Conservation (phyloP, 2,329 filamentous ascomycete genomes). For the Tolypocladium inflatum region DNA sequence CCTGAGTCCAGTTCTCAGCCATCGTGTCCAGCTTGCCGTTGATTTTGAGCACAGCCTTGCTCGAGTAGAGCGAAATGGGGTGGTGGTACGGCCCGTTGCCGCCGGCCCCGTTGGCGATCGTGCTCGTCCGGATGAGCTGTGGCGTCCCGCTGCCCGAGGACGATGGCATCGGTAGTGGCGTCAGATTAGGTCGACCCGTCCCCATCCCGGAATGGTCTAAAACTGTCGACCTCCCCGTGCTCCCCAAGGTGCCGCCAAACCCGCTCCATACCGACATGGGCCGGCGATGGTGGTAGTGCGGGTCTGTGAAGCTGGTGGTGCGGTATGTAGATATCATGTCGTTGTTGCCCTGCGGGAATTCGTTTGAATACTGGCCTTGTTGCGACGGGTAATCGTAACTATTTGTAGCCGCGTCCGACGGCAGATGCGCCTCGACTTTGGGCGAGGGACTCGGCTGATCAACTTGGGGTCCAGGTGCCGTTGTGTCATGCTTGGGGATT, state of each 20-base stretch:
- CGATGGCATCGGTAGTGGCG: constrained; percentile 38
- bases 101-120: constrained; percentile 29
- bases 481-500: constrained; percentile 24
- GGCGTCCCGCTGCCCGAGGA: constrained; percentile 27
- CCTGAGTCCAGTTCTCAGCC: constrained; percentile 71
- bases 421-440: constrained; percentile 29
- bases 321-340: constrained; percentile 49
- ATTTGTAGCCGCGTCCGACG: constrained; percentile 31
- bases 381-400: constrained; percentile 36
- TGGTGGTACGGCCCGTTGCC: constrained; percentile 55
- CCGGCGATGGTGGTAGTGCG: constrained; percentile 33
- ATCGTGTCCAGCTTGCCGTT: constrained; percentile 77
- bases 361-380: constrained; percentile 26
- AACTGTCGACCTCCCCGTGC: constrained; percentile 24
- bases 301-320: constrained; percentile 40
- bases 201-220: constrained; percentile 33
- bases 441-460: constrained; percentile 31
- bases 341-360: constrained; percentile 32
- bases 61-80: constrained; percentile 70
- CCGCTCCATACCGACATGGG: constrained; percentile 28
- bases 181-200: constrained; percentile 31
- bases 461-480: constrained; percentile 23
- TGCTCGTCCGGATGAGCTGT: constrained; percentile 47
- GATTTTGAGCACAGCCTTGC: constrained; percentile 78
- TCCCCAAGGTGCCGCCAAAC: constrained; percentile 30